phyloP scores from a whole-genome alignment of 1,139 yeast genomes.

The Pichia sp. region DNA sequence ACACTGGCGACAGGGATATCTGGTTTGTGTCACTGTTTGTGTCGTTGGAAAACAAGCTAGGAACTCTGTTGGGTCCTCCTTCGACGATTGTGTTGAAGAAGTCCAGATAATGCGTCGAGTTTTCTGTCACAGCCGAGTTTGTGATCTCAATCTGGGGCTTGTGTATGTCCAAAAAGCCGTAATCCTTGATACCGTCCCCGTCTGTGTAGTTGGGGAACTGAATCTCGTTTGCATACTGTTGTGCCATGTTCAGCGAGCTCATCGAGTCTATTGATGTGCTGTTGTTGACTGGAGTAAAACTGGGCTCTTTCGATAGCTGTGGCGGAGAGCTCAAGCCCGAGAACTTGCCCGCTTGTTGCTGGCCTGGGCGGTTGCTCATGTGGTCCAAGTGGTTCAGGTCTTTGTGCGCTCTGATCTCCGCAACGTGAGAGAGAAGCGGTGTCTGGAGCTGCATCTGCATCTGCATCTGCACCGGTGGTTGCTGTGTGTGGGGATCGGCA shows the following conservation, averaged over 20 bases:
- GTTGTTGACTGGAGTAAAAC: not conserved
- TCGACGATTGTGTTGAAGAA: slow-evolving; percentile 1
- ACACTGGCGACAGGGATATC: not conserved
- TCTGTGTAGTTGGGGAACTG: not conserved
- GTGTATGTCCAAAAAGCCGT: not conserved
- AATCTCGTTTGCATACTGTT: not conserved
- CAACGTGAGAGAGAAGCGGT: not conserved
- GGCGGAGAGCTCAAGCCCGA: not conserved
- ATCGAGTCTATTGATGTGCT: not conserved
- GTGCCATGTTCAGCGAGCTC: not conserved
- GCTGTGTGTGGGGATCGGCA: not conserved
- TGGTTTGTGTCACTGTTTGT: slow-evolving; percentile 1
- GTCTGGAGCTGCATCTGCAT: not conserved
- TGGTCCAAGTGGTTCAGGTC: not conserved
- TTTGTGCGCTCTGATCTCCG: not conserved
- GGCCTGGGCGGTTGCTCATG: not conserved
- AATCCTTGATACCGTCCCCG: not conserved
- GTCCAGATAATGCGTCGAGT: not conserved
- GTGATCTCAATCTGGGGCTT: not conserved
- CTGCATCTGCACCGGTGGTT: not conserved
- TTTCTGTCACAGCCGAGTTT: not conserved
- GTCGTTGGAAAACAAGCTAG: not conserved
- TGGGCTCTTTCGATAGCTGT: not conserved
- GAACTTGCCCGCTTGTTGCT: not conserved
- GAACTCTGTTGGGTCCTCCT: not conserved